Evolutionary conservation across 148 eudicot species (phyloP).

Genomic region (Bassia scoparia): DNA sequence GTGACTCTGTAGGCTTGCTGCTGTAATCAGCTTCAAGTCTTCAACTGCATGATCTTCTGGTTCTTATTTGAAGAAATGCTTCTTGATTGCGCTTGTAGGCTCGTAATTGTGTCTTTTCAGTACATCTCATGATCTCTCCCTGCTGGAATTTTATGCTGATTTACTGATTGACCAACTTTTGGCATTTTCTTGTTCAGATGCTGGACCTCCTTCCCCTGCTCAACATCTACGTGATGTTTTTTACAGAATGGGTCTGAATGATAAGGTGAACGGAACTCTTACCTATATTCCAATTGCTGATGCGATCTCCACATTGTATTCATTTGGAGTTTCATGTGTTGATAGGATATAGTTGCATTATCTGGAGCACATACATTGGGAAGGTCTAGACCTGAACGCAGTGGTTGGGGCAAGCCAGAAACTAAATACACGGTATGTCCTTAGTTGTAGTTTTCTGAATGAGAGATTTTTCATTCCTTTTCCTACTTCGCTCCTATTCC

Average conservation of each 20-base stretch:
- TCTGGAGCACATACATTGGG: constrained; percentile 98
- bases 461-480: too few relatives aligned
- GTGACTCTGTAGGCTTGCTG: neutral
- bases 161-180: constrained; percentile 9
- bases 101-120: neutral
- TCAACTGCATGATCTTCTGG: neutral
- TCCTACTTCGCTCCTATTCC: too few relatives aligned
- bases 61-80: neutral
- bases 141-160: neutral
- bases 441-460: too few relatives aligned
- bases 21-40: neutral
- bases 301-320: constrained; percentile 20
- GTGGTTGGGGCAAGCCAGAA: constrained; percentile 99
- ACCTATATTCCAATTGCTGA: neutral
- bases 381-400: constrained; percentile 96
- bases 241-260: constrained; percentile 89
- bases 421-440: constrained; percentile 83
- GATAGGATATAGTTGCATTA: constrained; percentile 91
- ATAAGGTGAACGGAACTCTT: constrained; percentile 51
- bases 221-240: constrained; percentile 89
- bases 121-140: neutral
- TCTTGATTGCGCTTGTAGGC: neutral
- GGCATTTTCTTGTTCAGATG: constrained; percentile 47
- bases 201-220: constrained; percentile 97
- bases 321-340: constrained; percentile 20